These are phyloP conservation scores for Arachis hypogaea DNA, from an alignment of 306 rosid genomes.

Conservation along the genomic window DNA sequence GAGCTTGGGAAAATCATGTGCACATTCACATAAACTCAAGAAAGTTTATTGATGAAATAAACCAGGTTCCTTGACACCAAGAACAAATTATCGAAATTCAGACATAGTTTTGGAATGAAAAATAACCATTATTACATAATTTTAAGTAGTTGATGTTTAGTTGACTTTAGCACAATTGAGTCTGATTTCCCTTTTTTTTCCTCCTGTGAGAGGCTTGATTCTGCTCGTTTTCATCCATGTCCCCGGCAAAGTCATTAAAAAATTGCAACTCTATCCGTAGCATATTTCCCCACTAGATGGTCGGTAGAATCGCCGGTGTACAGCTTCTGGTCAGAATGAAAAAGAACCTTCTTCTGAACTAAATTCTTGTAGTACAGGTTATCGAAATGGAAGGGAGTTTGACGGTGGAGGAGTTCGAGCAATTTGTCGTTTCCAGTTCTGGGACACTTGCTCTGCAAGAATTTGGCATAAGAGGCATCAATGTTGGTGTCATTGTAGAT, in stretches of 20 bases:
- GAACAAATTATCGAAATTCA: neutral
- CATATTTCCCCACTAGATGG: constrained; percentile 47
- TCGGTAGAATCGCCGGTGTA: constrained; percentile 49
- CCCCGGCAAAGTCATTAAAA: constrained; percentile 49
- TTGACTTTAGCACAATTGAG: constrained; percentile 58
- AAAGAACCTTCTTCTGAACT: constrained; percentile 46
- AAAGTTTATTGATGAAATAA: constrained; percentile 18
- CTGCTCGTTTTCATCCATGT: constrained; percentile 61
- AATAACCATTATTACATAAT: neutral
- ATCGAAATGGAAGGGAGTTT: constrained; percentile 57
- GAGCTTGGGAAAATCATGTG: neutral
- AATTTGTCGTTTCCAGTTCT: constrained; percentile 47
- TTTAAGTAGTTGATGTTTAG: neutral
- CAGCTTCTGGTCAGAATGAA: constrained; percentile 67
- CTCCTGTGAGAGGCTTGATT: constrained; percentile 57
- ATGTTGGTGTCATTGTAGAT: constrained; percentile 60
- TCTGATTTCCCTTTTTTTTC: constrained; percentile 58
- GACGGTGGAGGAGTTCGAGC: constrained; percentile 50
- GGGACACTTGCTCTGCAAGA: constrained; percentile 52
- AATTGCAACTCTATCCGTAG: constrained; percentile 31
- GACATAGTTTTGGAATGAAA: neutral
- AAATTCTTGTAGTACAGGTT: constrained; percentile 56
- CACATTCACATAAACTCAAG: neutral
- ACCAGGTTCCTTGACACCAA: neutral
- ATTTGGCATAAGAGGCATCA: constrained; percentile 50